Conservation (phyloP, 805 yeast species). For the Millerago galiae region DNA sequence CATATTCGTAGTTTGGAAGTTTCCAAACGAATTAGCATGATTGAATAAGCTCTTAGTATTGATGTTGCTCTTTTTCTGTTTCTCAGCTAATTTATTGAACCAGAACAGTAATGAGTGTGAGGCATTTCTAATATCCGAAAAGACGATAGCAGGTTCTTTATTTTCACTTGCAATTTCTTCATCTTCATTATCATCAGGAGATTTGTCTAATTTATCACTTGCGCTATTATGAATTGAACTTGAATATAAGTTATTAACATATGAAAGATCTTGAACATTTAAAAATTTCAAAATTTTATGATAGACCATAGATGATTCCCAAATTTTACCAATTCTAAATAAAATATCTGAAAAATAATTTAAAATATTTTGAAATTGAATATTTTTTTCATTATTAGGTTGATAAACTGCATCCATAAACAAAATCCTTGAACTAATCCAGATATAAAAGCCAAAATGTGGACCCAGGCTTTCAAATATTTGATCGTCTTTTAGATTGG, state of each 20-base stretch:
- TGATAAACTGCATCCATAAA: constrained; percentile 24
- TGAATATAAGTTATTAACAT: constrained; percentile 5
- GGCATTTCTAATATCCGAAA: constrained; percentile 29
- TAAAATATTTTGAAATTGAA: constrained; percentile 11
- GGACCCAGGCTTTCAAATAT: constrained; percentile 25
- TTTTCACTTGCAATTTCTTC: constrained; percentile 23
- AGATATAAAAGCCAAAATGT: constrained; percentile 26
- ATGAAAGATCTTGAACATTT: constrained; percentile 21
- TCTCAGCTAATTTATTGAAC: constrained; percentile 22
- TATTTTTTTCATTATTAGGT: constrained; percentile 6
- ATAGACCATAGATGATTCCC: constrained; percentile 26
- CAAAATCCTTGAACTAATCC: constrained; percentile 29
- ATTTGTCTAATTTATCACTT: constrained; percentile 8
- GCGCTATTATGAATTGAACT: neutral
- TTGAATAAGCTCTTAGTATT: constrained; percentile 3
- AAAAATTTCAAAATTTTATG: constrained; percentile 23
- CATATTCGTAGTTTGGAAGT: constrained; percentile 14
- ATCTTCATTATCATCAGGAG: constrained; percentile 15
- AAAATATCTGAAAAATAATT: constrained; percentile 14
- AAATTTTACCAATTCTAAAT: constrained; percentile 20
- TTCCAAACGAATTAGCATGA: constrained; percentile 5
- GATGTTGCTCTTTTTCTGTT: constrained; percentile 3
- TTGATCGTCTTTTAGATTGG: constrained; percentile 10
- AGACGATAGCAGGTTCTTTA: constrained; percentile 30
- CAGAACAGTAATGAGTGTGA: constrained; percentile 26